A percentile compares a stretch with the other conserved stretches of the same genome.
Conservation (phyloP, 495 filamentous ascomycete species). For the Aspergillus bridgeri region DNA sequence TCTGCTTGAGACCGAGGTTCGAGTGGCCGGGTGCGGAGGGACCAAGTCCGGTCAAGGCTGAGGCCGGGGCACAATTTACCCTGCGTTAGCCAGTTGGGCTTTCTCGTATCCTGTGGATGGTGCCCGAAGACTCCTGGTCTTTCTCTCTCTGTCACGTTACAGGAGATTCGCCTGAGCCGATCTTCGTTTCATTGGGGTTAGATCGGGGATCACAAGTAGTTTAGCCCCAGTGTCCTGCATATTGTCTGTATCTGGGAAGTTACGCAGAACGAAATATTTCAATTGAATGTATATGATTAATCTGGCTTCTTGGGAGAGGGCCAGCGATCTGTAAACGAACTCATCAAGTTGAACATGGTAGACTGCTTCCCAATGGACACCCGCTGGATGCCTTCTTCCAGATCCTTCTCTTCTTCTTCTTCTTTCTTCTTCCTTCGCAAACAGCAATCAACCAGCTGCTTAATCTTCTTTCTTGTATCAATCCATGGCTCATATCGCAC, state of each 20-base stretch:
- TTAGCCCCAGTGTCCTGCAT: too few species aligned
- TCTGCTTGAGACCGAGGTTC: background rate
- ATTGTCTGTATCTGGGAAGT: background rate
- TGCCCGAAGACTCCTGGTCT: background rate
- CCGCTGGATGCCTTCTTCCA: background rate
- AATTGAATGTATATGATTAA: background rate
- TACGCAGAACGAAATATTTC: background rate
- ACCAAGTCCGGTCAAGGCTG: background rate
- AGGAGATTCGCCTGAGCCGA: background rate
- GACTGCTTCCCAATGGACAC: background rate
- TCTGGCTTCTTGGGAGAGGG: background rate
- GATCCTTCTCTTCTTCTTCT: background rate
- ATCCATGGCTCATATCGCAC: conserved; percentile 7
- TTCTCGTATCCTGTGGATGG: background rate
- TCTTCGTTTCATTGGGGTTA: background rate
- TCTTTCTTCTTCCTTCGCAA: background rate
- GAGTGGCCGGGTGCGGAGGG: background rate
- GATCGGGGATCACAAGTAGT: too few species aligned
- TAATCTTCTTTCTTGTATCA: background rate
- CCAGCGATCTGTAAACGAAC: background rate
- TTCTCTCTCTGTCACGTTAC: background rate
- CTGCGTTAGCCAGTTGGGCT: background rate
- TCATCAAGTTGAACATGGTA: background rate
- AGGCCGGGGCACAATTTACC: background rate
- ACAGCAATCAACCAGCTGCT: background rate